Base-by-base conservation (phyloP, 2,329 filamentous ascomycete genomes). In the Neofusicoccum umdonicola region DNA sequence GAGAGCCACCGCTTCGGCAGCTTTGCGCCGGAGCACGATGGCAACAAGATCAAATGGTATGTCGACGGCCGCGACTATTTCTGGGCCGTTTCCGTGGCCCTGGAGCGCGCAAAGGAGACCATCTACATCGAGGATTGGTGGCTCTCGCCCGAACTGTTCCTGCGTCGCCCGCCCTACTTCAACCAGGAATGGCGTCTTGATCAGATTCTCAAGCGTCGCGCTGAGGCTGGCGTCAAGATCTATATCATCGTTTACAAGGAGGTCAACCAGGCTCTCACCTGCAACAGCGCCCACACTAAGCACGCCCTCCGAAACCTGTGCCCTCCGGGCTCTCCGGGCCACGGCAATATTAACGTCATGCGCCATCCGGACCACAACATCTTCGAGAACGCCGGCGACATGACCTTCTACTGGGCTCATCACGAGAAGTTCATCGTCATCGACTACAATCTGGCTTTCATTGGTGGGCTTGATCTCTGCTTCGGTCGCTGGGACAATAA, bases 101-200 rank as follows among this genome's bases (percentile, higher is more conserved):
- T 98, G n/a, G 93, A 98, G 68, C 84, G 88, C 66, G 95, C 95
- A 42, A 90, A 90, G 72, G 94, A 98, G 78, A 90, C 90, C 51
- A 97, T 99, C 70, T 99, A 98, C 77, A 96, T 99, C 69, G 90
- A 85, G 66, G 95, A 98, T 73, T 99, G 94, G 95, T 98, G 95
- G 95, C 81, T 98, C 13, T 96, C 91, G 3, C 95, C 92, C 0
- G 91, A 95, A 77, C 79, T 95, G 35, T 96, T 94, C 78, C 78
- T 99, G 67, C 88, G 95, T 42, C 85, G 95, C 19, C 93, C 95
- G 1, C 91, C 95, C 0, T 89, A 90, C 69, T 85, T 84, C 73
- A 90, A 93, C 69, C 91, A 96, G 74, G 86, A 97, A 78, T 97
- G 89, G 86, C 86, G 94, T 11, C 79, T 99, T 17, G 95, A 99